These are phyloP conservation scores for Spencermartinsiella europaea DNA, from an alignment of 805 yeast genomes.

Conservation along the genomic window DNA sequence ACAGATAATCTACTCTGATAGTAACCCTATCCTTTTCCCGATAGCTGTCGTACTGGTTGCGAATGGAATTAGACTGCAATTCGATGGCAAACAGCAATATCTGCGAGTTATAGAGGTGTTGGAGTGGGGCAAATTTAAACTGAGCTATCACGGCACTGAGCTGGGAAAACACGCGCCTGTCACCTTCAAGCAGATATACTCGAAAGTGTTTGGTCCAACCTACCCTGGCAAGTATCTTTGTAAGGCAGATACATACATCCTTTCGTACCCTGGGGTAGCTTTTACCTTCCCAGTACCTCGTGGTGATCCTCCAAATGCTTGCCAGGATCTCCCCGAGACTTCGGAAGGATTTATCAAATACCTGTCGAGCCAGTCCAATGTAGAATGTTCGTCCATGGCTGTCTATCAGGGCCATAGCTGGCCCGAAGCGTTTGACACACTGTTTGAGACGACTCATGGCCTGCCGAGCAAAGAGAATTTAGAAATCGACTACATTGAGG, in stretches of 20 bases:
- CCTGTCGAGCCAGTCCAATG: constrained; percentile 20
- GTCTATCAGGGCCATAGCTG: constrained; percentile 24
- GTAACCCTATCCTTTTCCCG: constrained; percentile 12
- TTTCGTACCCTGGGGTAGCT: constrained; percentile 54
- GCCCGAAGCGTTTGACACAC: constrained; percentile 15
- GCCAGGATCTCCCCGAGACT: constrained; percentile 12
- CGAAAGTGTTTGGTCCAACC: constrained; percentile 57
- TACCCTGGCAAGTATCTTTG: constrained; percentile 43
- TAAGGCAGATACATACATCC: constrained; percentile 32
- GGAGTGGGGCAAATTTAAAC: constrained; percentile 17
- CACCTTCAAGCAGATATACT: constrained; percentile 44
- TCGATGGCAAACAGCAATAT: constrained; percentile 21
- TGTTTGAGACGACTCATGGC: neutral
- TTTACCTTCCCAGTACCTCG: constrained; percentile 32
- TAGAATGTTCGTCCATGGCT: constrained; percentile 20
- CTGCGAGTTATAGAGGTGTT: constrained; percentile 23
- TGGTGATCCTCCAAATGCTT: constrained; percentile 1
- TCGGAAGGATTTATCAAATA: constrained; percentile 30
- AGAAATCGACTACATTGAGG: constrained; percentile 9
- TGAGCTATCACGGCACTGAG: constrained; percentile 22
- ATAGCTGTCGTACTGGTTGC: constrained; percentile 17
- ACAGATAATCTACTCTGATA: constrained; percentile 18
- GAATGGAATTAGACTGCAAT: constrained; percentile 24
- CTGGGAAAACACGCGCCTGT: constrained; percentile 16
- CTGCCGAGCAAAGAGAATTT: neutral